phyloP scores from a whole-genome alignment of 2,329 filamentous ascomycete genomes.

The Microcyclosporella mali region DNA sequence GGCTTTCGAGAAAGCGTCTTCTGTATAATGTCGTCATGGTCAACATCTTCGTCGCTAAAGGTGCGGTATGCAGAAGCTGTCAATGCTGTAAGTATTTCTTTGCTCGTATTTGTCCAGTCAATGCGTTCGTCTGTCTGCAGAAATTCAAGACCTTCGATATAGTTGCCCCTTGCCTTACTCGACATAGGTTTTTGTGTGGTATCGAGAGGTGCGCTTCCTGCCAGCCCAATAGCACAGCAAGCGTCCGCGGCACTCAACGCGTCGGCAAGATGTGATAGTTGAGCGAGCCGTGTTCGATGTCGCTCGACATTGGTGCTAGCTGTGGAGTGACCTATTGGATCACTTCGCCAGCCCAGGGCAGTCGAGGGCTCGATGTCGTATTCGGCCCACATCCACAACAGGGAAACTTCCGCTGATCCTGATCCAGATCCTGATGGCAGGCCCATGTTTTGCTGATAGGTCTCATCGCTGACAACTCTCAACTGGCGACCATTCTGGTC shows the following conservation, averaged over 20 bases:
- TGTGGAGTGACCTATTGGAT: neutral
- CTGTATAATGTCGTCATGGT: neutral
- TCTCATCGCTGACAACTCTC: constrained; percentile 73
- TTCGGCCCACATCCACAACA: constrained; percentile 59
- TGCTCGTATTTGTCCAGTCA: constrained; percentile 41
- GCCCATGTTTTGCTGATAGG: constrained; percentile 74
- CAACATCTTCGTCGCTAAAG: neutral
- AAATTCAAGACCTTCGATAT: constrained; percentile 48
- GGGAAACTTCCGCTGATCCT: constrained; percentile 48
- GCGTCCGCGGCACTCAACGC: constrained; percentile 62
- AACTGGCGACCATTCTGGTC: constrained; percentile 62
- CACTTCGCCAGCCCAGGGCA: constrained; percentile 35
- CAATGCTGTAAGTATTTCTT: constrained; percentile 28
- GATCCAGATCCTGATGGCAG: constrained; percentile 44
- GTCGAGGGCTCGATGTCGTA: constrained; percentile 50
- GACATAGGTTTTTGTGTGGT: constrained; percentile 55
- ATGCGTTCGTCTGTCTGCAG: constrained; percentile 46
- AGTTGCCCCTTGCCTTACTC: constrained; percentile 49
- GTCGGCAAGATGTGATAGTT: constrained; percentile 52
- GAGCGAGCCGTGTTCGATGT: constrained; percentile 33
- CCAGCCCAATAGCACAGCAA: constrained; percentile 47
- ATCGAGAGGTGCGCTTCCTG: constrained; percentile 47
- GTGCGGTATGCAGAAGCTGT: constrained; percentile 18
- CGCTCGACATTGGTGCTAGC: neutral
- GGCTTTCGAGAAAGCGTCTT: neutral